Evolutionary conservation across 768 basidiomycete genomes (phyloP), one percentile per base, ranked within the genome.

Genomic region (Lepiota subincarnata): DNA sequence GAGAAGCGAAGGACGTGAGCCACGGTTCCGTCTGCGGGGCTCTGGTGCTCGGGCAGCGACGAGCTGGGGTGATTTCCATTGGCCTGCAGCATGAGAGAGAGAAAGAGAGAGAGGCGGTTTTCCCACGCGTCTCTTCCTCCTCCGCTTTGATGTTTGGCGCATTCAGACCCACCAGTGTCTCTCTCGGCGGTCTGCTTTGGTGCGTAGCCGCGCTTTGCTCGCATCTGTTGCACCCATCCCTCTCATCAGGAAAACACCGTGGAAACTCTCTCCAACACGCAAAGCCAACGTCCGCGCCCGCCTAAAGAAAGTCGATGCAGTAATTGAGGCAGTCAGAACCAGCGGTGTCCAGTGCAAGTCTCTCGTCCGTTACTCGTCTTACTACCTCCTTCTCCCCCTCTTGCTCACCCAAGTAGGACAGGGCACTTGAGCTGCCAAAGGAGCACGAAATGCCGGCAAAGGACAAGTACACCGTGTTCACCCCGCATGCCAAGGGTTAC

Each of bases 381-480:
- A 13, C 22, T 39, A 2, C 50, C 52, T 18, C 37, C 40, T 19
- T 36, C 43, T 14, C 16, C 4, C 6, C 4, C 38, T 6, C 35
- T 53, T 14, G 40, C 31, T 50, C 16, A 20, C 31, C 36, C 13
- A 28, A 52, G 39, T 39, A 96, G 92, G 75, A 73, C 45, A 76
- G 75, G 49, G 92, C 90, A 3, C 71, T 98, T 50, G 80, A 85
- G 53, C 75, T 99, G 26, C 97, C 97, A 46, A 96, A 90, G 65
- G 93, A 98, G 66, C 77, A 86, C 58, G 92, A 97, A 70, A 98
- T 98, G 97, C 78, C 73, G 10, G 73, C 96, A 0, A 83, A 78
- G 62, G 96, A 98, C 75, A 99, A 99, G 70, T 99, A 98, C 73
- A 97, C 95, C 3, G 82, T 89, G 16, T 98, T 94, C 70, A 82